Base-by-base conservation (phyloP, 2,329 filamentous ascomycete species). In the Aureobasidium sp. region DNA sequence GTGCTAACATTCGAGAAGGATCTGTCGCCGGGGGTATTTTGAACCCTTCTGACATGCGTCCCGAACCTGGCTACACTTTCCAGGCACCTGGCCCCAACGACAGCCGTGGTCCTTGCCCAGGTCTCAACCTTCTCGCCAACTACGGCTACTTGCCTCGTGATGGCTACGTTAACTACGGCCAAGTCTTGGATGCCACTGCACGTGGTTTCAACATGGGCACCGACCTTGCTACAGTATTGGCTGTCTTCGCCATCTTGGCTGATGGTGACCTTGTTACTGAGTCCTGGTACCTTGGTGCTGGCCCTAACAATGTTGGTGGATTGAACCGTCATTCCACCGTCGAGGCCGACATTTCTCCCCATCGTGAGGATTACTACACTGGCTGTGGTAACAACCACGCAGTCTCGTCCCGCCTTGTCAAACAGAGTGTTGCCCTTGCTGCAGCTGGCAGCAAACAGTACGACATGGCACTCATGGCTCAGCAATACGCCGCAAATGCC, bases 111-210 rank as follows among this genome's bases (percentile, higher is more conserved):
- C 73, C 74, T 27, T 77, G 75, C 61, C 75, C 74, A 3, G 72
- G 73, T 55, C 67, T 76, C 21, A 77, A 76, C 65, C 68, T 72
- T 1, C 66, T 77, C 14, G 75, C 75, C 34, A 77, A 77, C 64
- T 72, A 77, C 62, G 70, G 71, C 30, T 75, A 75, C 63, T 67
- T 78, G 27, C 75, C 75, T 9, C 73, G 72, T 49, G 67, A 73
- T 45, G 76, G 76, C 16, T 68, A 72, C 27, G 72, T 74, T 57
- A 74, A 69, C 49, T 68, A 71, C 9, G 66, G 67, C 7, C 68
- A 75, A 39, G 69, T 74, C 41, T 59, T 73, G 55, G 65, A 72
- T 13, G 71, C 71, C 6, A 72, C 69, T 1, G 59, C 67, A 49
- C 64, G 67, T 39, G 67, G 73, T 13, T 75, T 74, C 68, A 74